Evolutionary conservation across 2,329 filamentous ascomycete species (phyloP), one percentile per base, ranked within the genome.

Genomic region (Neoascochyta sp.): DNA sequence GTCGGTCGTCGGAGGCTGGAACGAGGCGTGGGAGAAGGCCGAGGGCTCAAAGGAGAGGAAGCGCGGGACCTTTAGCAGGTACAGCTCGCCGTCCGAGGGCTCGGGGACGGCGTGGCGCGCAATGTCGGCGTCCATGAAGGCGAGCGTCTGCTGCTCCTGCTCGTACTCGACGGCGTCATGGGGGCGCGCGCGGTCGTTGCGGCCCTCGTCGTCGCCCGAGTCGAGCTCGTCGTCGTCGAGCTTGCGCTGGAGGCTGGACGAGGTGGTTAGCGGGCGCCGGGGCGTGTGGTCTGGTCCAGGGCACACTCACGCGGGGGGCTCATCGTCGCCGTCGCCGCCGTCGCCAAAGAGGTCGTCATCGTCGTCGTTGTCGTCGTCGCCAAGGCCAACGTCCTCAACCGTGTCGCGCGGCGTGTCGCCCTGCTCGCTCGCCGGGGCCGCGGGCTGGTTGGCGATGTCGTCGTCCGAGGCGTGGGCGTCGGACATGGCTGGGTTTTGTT

Each of bases 11-110:
- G 63, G 80, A 47, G 82, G 75, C 50, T 80, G 71, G 63, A 83
- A 90, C 3, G 70, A 78, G 24, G 78, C 75, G 22, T 77, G 66
- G 29, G 79, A 70, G 68, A 83, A 90, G 39, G 77, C 71, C 37
- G 75, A 73, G 11, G 84, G 81, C 22, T 83, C 71, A 42, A 88
- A 72, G 29, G 76, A 76, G 49, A 90, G 67, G 63, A 89, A 89
- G 13, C 75, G 73, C 16, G 85, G 85, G 2, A 90, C 72, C 45
- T 80, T 81, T 49, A 88, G 63, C 4, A 82, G 71, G 60, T 83
- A 81, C 66, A 88, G 83, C 59, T 78, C 76, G 52, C 80, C 80
- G 54, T 88, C 81, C 43, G 75, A 79, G 20, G 82, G 74, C 52
- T 83, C 81, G 9, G 85, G 85, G 9, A 81, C 67, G 28, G 77